A percentile compares a stretch with the other conserved stretches of the same genome.
Conservation (phyloP, 106 monocot genomes). For the Ottelia alismoides region DNA sequence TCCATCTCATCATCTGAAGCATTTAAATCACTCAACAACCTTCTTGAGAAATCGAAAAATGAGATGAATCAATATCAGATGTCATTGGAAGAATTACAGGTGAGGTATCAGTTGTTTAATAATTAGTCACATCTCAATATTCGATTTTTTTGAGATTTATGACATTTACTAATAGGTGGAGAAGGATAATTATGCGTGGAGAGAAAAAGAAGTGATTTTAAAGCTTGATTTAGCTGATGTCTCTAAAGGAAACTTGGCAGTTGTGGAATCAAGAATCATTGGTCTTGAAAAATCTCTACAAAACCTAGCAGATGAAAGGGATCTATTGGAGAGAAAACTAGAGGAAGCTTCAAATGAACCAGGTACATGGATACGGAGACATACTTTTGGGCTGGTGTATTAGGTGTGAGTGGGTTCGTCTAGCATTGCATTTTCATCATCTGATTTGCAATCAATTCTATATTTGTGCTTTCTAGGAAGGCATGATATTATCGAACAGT, state of each 20-base stretch:
- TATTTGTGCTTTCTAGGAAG: conserved; percentile 43
- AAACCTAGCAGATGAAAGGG: conserved; percentile 39
- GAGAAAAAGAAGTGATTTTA: conserved; percentile 58
- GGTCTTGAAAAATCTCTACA: conserved; percentile 44
- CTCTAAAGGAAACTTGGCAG: conserved; percentile 23
- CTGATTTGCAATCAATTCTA: neutral
- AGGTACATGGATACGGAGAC: conserved; percentile 23
- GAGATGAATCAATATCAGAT: conserved; percentile 42
- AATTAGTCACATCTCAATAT: neutral
- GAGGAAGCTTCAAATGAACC: conserved; percentile 73
- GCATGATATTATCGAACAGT: conserved; percentile 66
- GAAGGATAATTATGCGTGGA: conserved; percentile 72
- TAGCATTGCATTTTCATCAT: neutral
- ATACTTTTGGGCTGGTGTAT: no score
- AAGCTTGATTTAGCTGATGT: conserved; percentile 68
- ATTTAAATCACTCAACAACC: conserved; percentile 32
- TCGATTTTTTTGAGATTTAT: neutral
- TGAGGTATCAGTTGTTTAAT: no score
- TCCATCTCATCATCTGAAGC: conserved; percentile 45
- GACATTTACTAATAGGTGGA: conserved; percentile 42
- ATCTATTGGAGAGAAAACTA: conserved; percentile 39
- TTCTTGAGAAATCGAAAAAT: conserved; percentile 54
- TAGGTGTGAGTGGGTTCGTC: no score
- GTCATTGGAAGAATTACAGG: conserved; percentile 85
- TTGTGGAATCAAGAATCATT: conserved; percentile 45